Evolutionary conservation across 1,284 basidiomycete species (phyloP).

Genomic region (Ceratobasidium theobromae): DNA sequence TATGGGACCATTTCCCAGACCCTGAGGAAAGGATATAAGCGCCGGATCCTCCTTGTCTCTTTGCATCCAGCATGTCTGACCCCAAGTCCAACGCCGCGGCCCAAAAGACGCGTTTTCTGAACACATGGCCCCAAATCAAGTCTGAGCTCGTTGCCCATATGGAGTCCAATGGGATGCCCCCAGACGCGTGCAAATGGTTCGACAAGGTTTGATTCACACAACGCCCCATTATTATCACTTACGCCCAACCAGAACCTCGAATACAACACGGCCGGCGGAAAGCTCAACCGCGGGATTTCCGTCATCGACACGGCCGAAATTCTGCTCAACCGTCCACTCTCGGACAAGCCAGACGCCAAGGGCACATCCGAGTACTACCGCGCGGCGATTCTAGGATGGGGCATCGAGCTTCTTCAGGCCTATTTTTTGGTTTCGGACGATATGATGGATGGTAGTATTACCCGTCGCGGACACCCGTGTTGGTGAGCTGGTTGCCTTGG

Average conservation of each 20-base stretch:
- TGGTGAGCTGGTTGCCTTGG: slow-evolving; percentile 52
- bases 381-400: slow-evolving; percentile 93
- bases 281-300: slow-evolving; percentile 93
- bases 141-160: slow-evolving; percentile 64
- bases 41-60: background rate
- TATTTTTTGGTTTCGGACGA: slow-evolving; percentile 98
- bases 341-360: slow-evolving; percentile 52
- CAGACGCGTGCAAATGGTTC: slow-evolving; percentile 82
- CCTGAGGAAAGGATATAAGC: no score
- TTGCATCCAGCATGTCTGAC: background rate
- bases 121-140: slow-evolving; percentile 54
- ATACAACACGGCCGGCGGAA: slow-evolving; percentile 92
- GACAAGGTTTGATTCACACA: slow-evolving; percentile 47
- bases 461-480: slow-evolving; percentile 96
- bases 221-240: background rate
- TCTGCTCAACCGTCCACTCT: slow-evolving; percentile 66
- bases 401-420: slow-evolving; percentile 94
- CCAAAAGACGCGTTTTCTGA: slow-evolving; percentile 45
- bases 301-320: slow-evolving; percentile 95
- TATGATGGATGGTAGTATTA: slow-evolving; percentile 95
- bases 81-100: slow-evolving; percentile 30
- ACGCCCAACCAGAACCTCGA: slow-evolving; percentile 70
- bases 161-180: slow-evolving; percentile 71
- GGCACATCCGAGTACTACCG: slow-evolving; percentile 71
- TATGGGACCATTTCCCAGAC: no score